Conservation (phyloP, 1,284 basidiomycete genomes). For the Takashimella tepidaria region DNA sequence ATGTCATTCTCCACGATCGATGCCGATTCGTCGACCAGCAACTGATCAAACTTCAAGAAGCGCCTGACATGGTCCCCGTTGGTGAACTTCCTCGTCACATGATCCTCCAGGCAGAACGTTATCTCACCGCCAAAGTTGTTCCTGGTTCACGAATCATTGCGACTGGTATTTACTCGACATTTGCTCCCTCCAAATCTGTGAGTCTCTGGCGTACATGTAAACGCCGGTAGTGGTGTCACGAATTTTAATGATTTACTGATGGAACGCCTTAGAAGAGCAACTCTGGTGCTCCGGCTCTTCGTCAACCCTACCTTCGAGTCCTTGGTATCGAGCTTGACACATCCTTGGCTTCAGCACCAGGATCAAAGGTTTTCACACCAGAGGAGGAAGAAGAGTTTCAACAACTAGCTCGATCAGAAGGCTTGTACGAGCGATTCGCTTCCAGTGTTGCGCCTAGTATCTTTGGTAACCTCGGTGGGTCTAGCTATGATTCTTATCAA, state of each 20-base stretch:
- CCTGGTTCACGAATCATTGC: slow-evolving; percentile 92
- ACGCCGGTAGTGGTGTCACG: background rate
- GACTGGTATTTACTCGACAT: slow-evolving; percentile 96
- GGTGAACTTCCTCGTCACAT: slow-evolving; percentile 97
- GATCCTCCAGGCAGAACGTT: slow-evolving; percentile 83
- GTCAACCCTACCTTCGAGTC: slow-evolving; percentile 90
- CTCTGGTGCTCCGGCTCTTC: slow-evolving; percentile 71
- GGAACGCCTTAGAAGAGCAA: slow-evolving; percentile 57
- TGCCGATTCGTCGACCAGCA: slow-evolving; percentile 95
- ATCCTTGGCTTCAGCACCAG: slow-evolving; percentile 56
- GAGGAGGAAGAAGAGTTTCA: slow-evolving; percentile 95
- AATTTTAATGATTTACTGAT: slow-evolving; percentile 30
- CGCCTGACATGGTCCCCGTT: slow-evolving; percentile 98
- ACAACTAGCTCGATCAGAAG: slow-evolving; percentile 80
- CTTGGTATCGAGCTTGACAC: slow-evolving; percentile 86
- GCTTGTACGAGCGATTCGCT: slow-evolving; percentile 91
- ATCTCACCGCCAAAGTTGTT: slow-evolving; percentile 83
- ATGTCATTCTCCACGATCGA: slow-evolving; percentile 91
- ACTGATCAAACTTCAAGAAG: slow-evolving; percentile 94
- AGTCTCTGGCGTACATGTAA: slow-evolving; percentile 3
- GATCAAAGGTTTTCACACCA: slow-evolving; percentile 71
- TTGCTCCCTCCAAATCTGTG: slow-evolving; percentile 61
- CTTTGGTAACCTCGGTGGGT: slow-evolving; percentile 83
- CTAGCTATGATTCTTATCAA: slow-evolving; percentile 10
- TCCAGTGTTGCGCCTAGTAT: slow-evolving; percentile 95